A percentile compares a stretch with the other conserved stretches of the same genome.
These are phyloP conservation scores for Phanerochaete carnosa DNA, from an alignment of 768 basidiomycete species.

Conservation along the genomic window DNA sequence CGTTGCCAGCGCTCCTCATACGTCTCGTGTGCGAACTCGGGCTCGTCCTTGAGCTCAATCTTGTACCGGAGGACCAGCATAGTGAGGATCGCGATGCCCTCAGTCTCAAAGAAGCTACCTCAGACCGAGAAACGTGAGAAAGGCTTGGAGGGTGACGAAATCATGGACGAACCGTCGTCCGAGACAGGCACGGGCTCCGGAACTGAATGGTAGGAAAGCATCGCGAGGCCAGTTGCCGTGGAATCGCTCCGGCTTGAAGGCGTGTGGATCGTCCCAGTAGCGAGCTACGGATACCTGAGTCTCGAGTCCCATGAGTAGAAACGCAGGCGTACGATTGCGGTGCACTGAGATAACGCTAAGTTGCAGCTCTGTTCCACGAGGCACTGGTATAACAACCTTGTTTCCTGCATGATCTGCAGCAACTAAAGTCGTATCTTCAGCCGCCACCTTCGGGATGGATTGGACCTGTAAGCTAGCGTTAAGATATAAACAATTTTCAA, in stretches of 20 bases:
- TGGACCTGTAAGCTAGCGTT: background rate
- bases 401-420: conserved; percentile 23
- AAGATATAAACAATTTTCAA: background rate
- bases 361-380: conserved; percentile 22
- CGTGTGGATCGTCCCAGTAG: conserved; percentile 37
- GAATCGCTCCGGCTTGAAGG: conserved; percentile 43
- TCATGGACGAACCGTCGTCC: conserved; percentile 8
- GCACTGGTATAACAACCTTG: conserved; percentile 21
- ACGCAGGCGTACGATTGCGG: conserved; percentile 33
- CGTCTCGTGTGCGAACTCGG: conserved; percentile 38
- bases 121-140: background rate
- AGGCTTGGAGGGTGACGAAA: background rate
- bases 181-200: conserved; percentile 41
- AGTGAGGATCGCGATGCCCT: conserved; percentile 46
- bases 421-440: conserved; percentile 25
- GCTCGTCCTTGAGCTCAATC: conserved; percentile 31
- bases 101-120: conserved; percentile 41
- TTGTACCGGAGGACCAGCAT: conserved; percentile 45
- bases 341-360: conserved; percentile 27
- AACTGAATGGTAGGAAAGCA: conserved; percentile 52
- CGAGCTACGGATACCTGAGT: conserved; percentile 20
- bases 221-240: conserved; percentile 49
- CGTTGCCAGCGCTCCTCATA: conserved; percentile 40
- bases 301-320: background rate
- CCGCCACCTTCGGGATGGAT: conserved; percentile 23